Evolutionary conservation across 2,329 filamentous ascomycete species (phyloP).

Genomic region (Penicillium sp.): DNA sequence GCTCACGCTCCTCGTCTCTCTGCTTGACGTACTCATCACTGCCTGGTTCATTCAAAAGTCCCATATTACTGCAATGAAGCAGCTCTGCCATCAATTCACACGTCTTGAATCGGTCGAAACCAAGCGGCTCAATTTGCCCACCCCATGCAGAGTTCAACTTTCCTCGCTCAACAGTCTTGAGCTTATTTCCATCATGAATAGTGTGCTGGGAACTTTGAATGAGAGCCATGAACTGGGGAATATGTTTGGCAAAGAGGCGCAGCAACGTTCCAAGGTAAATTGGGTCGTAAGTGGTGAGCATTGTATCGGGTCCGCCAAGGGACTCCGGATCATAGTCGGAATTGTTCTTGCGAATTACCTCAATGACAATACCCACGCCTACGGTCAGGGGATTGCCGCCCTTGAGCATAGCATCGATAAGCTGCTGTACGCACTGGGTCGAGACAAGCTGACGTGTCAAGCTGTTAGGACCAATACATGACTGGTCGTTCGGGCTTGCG

Average conservation of each 20-base stretch:
- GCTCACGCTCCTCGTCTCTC: conserved; percentile 78
- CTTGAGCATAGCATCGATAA: conserved; percentile 89
- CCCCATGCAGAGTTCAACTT: conserved; percentile 86
- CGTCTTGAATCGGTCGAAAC: conserved; percentile 97
- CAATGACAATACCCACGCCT: conserved; percentile 94
- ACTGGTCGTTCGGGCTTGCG: conserved; percentile 94
- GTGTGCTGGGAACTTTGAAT: conserved; percentile 71
- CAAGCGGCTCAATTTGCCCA: conserved; percentile 84
- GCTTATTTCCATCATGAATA: conserved; percentile 56
- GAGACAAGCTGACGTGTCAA: conserved; percentile 94
- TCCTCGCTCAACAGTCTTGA: conserved; percentile 66
- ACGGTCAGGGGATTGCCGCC: conserved; percentile 94
- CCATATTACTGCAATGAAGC: conserved; percentile 98
- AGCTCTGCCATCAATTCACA: conserved; percentile 98
- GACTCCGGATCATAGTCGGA: conserved; percentile 97
- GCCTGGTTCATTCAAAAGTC: conserved; percentile 84
- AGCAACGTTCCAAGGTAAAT: conserved; percentile 93
- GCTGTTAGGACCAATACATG: conserved; percentile 98
- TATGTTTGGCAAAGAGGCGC: conserved; percentile 82
- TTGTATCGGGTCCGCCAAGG: conserved; percentile 72
- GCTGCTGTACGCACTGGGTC: conserved; percentile 72
- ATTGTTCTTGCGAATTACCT: conserved; percentile 98
- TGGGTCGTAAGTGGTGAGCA: conserved; percentile 82
- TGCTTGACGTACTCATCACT: conserved; percentile 81
- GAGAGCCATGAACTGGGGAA: conserved; percentile 90